Evolutionary conservation across 139 green algal species (phyloP).

Genomic region (Ettlia oleoabundans): DNA sequence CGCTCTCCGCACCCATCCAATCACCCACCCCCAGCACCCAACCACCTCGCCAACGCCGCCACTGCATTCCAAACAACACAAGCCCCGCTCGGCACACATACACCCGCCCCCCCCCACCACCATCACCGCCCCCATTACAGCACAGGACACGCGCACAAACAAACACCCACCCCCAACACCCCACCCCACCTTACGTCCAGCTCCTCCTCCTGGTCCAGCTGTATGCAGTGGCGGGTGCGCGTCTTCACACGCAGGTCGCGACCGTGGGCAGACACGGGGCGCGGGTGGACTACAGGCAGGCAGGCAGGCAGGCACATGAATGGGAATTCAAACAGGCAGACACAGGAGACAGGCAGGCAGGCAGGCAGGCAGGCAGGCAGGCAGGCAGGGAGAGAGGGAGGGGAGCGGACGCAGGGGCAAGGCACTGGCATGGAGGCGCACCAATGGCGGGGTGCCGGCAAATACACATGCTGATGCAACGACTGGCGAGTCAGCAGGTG

Average conservation of each 20-base stretch:
- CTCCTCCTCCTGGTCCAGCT: slow-evolving; percentile 45
- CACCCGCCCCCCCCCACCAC: background rate
- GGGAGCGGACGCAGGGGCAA: background rate
- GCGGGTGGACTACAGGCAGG: slow-evolving; percentile 22
- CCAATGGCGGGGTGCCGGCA: no score
- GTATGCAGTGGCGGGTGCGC: slow-evolving; percentile 29
- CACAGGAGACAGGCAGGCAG: background rate
- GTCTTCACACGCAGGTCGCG: slow-evolving; percentile 33
- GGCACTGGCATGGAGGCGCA: no score
- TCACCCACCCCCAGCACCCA: no score
- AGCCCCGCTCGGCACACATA: background rate
- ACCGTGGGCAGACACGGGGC: background rate
- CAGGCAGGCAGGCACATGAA: background rate
- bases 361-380: background rate
- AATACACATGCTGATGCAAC: background rate
- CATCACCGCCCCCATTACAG: background rate
- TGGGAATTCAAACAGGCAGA: no score
- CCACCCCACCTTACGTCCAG: slow-evolving; percentile 30
- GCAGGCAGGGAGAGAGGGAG: background rate
- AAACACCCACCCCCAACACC: background rate
- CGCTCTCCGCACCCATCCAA: no score
- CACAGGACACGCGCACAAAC: background rate
- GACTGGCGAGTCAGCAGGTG: no score
- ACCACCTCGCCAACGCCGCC: no score
- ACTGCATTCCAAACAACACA: no score